Percentiles rank a stretch among this genome's conserved stretches.
Evolutionary conservation across 1,139 yeast genomes (phyloP).

Genomic region (Meyerozyma athensensis): DNA sequence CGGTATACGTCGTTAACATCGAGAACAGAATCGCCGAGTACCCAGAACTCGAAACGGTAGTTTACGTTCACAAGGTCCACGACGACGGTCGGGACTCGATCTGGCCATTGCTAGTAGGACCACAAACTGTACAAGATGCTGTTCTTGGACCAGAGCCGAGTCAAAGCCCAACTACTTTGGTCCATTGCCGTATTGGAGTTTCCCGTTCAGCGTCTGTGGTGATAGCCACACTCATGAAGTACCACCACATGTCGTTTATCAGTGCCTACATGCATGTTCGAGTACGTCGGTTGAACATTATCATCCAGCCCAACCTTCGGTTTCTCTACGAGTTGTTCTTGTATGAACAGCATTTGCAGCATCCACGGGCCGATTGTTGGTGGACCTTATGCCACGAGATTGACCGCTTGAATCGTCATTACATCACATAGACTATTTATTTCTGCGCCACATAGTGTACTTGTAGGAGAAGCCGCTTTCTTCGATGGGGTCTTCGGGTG

Average conservation of each 20-base stretch:
- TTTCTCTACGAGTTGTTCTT: constrained; percentile 79
- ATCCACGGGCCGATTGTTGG: constrained; percentile 22
- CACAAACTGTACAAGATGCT: constrained; percentile 27
- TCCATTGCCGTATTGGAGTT: constrained; percentile 90
- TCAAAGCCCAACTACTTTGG: constrained; percentile 48
- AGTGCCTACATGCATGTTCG: constrained; percentile 78
- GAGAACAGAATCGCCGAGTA: constrained; percentile 11
- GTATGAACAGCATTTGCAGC: constrained; percentile 59
- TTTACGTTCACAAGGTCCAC: constrained; percentile 32
- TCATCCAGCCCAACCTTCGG: constrained; percentile 85
- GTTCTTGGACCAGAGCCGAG: constrained; percentile 17
- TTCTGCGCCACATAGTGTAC: constrained; percentile 47
- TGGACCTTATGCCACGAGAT: constrained; percentile 34
- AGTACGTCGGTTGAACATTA: constrained; percentile 79
- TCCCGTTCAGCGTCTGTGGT: constrained; percentile 88
- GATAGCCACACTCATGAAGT: constrained; percentile 84
- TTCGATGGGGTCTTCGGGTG: constrained; percentile 31
- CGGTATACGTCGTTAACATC: constrained; percentile 27
- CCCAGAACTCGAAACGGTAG: constrained; percentile 22
- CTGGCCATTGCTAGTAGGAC: constrained; percentile 27
- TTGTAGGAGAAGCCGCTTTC: constrained; percentile 49
- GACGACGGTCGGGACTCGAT: constrained; percentile 41
- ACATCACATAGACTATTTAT: constrained; percentile 14
- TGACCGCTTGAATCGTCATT: constrained; percentile 29
- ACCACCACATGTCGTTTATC: constrained; percentile 58